Evolutionary conservation across 371 early-diverging fungal genomes (phyloP), one percentile per base, ranked within the genome.

Genomic region (Syncephalastrum sp.): DNA sequence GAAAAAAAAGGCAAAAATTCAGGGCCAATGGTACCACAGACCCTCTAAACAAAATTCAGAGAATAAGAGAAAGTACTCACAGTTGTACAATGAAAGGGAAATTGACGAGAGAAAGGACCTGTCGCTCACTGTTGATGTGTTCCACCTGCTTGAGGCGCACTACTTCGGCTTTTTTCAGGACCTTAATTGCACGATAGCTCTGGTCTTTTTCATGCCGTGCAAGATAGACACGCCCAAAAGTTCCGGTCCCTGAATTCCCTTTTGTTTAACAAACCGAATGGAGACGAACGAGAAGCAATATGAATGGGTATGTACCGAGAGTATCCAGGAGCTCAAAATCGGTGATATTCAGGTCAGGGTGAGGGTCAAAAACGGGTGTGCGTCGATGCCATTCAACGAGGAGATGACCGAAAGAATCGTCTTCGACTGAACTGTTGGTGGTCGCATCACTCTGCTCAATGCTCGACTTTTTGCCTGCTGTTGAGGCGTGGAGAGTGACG

Each of bases 41-140:
- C 21, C 21, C 21, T 21, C 29, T 29, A 29, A 29, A 6, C 29
- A 29, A 29, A 29, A 29, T 6, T 4, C 29, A 51, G 47, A 52
- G 47, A 47, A 6, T 14, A 14, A 55, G 19, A 23, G 23, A 47
- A 8, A 45, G 29, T 51, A 68, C 80, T 75, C 77, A 84, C 88
- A 96, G 77, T 69, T 91, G 90, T 45, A 98, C 97, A 60, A 99
- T 91, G 68, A 98, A 99, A n/a, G 96, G 95, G 66, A 91, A 92
- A 51, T 88, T 82, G 38, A 96, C 86, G 55, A 82, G 82, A 46
- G 88, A 85, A 38, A 99, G 79, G 47, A 98, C 95, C 53, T 87
- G 86, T 70, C 94, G 91, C 68, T 99, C 99, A 61, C 92, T 93
- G 68, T 92, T 93, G 72, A 97, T 93, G 70, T 99, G 98, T 71